Evolutionary conservation across 257 asterid species (phyloP).

Genomic region (Rhazya stricta): DNA sequence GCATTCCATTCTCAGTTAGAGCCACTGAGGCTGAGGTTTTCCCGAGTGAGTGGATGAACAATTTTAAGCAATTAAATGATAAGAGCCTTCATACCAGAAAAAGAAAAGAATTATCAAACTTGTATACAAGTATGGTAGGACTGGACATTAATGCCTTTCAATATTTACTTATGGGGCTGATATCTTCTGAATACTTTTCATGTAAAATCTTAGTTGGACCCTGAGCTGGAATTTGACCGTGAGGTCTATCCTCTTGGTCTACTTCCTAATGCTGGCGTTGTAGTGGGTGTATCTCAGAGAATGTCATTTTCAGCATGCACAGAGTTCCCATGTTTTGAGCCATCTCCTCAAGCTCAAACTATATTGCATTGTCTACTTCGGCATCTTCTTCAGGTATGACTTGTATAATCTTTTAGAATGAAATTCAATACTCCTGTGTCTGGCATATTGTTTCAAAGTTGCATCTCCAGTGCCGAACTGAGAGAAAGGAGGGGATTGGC

Average conservation of each 20-base stretch:
- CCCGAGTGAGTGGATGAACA: background rate
- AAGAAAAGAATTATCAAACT: background rate
- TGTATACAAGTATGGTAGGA: background rate
- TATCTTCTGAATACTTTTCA: conserved; percentile 21
- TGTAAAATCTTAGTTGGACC: conserved; percentile 74
- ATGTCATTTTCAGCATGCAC: conserved; percentile 97
- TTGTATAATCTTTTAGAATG: background rate
- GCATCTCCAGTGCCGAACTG: no score
- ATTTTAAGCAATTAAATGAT: background rate
- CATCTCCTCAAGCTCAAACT: conserved; percentile 98
- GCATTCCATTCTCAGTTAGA: background rate
- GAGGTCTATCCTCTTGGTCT: conserved; percentile 99
- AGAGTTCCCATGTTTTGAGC: conserved; percentile 99
- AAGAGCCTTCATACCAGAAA: background rate
- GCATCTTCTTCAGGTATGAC: conserved; percentile 94
- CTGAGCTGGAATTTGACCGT: conserved; percentile 98
- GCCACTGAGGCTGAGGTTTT: background rate
- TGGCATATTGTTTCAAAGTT: background rate
- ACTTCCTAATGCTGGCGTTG: conserved; percentile 95
- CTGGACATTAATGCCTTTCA: background rate
- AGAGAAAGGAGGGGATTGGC: background rate
- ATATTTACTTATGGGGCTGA: conserved; percentile 24
- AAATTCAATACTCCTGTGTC: background rate
- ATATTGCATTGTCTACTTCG: conserved; percentile 94
- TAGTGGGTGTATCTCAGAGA: conserved; percentile 98